These are phyloP conservation scores for Aspergillus ochraceus DNA, from an alignment of 2,329 filamentous ascomycete species.

Conservation along the genomic window DNA sequence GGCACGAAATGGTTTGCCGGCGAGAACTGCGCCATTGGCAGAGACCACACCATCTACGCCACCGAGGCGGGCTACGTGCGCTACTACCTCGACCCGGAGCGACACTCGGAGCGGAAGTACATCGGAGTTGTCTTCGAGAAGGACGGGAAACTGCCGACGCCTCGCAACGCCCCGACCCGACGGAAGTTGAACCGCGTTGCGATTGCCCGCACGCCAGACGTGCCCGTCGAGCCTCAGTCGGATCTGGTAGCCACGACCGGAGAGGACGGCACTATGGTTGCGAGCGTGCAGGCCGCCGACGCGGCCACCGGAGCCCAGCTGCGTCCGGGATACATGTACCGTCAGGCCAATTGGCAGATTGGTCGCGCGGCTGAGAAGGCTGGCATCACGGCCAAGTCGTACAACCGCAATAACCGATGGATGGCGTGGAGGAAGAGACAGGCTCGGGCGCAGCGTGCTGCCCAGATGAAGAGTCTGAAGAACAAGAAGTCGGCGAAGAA, in stretches of 20 bases:
- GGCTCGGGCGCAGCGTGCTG: slow-evolving; percentile 51
- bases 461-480: slow-evolving; percentile 56
- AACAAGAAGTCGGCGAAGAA: slow-evolving; percentile 45
- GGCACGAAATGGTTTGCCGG: slow-evolving; percentile 93
- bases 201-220: slow-evolving; percentile 35
- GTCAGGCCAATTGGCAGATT: slow-evolving; percentile 68
- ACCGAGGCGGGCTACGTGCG: slow-evolving; percentile 86
- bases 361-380: slow-evolving; percentile 62
- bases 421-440: slow-evolving; percentile 64
- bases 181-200: slow-evolving; percentile 74
- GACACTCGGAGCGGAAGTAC: slow-evolving; percentile 84
- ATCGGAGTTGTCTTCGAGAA: slow-evolving; percentile 91
- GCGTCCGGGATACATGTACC: slow-evolving; percentile 62
- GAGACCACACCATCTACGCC: slow-evolving; percentile 94
- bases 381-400: slow-evolving; percentile 56
- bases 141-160: slow-evolving; percentile 74
- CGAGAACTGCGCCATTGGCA: slow-evolving; percentile 92
- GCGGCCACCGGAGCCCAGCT: slow-evolving; percentile 37
- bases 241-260: slow-evolving; percentile 25
- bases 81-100: slow-evolving; percentile 86
- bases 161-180: slow-evolving; percentile 69
- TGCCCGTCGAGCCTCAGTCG: slow-evolving; percentile 22
- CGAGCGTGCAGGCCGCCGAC: slow-evolving; percentile 23
- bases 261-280: slow-evolving; percentile 25
- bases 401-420: slow-evolving; percentile 61